Evolutionary conservation across 108 stramenopile species (phyloP).

Genomic region (Fistulifera pelliculosa): DNA sequence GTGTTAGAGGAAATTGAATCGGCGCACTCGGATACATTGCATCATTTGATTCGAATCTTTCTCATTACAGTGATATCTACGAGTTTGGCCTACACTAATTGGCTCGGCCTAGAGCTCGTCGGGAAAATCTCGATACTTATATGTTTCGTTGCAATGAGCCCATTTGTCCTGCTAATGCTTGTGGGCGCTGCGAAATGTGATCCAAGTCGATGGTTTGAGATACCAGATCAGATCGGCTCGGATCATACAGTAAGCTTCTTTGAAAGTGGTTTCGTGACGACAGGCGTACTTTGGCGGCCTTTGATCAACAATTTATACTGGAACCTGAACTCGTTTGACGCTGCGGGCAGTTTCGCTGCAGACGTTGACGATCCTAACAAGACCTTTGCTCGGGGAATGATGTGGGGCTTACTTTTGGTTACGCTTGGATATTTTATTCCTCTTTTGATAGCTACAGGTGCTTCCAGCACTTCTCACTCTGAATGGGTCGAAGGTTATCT

Average conservation of each 20-base stretch:
- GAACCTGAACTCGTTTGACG: conserved; percentile 91
- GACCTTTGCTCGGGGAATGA: conserved; percentile 73
- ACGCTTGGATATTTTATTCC: conserved; percentile 72
- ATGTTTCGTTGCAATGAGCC: conserved; percentile 80
- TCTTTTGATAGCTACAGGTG: conserved; percentile 61
- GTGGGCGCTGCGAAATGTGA: conserved; percentile 64
- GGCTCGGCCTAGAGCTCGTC: conserved; percentile 79
- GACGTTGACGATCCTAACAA: conserved; percentile 67
- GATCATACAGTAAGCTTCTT: conserved; percentile 19
- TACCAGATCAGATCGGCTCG: conserved; percentile 27
- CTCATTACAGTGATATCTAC: conserved; percentile 42
- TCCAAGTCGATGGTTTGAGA: conserved; percentile 68
- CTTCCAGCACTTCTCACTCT: conserved; percentile 41
- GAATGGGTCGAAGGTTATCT: conserved; percentile 88
- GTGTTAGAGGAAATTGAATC: not conserved
- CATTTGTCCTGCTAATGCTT: conserved; percentile 76
- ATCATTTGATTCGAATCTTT: conserved; percentile 3
- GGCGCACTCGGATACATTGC: conserved; percentile 1
- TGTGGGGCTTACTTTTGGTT: conserved; percentile 51
- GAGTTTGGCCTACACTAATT: conserved; percentile 70
- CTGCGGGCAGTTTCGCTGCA: conserved; percentile 75
- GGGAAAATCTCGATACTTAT: conserved; percentile 75
- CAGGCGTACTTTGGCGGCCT: conserved; percentile 82
- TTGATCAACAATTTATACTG: conserved; percentile 94
- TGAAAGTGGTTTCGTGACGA: conserved; percentile 26